Evolutionary conservation across 2,329 filamentous ascomycete genomes (phyloP).

Genomic region (Pseudogymnoascus sp.): DNA sequence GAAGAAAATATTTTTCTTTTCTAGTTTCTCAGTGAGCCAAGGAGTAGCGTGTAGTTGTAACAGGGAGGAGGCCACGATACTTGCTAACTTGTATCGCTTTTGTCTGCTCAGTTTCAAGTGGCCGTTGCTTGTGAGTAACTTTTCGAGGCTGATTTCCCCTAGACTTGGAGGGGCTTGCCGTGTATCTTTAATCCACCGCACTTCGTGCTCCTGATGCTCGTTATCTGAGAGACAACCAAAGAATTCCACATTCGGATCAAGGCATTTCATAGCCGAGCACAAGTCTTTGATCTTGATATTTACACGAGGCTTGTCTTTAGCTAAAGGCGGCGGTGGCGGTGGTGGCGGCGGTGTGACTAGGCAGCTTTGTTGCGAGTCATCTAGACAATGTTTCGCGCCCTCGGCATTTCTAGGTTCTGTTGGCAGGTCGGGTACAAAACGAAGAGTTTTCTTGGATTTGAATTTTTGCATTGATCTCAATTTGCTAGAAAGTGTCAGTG

Average conservation of each 20-base stretch:
- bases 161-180: slow-evolving; percentile 12
- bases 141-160: slow-evolving; percentile 13
- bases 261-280: slow-evolving; percentile 13
- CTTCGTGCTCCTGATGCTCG: slow-evolving; percentile 12
- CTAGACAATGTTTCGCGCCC: neutral
- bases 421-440: neutral
- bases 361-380: neutral
- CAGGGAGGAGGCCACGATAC: slow-evolving; percentile 20
- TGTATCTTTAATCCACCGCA: slow-evolving; percentile 6
- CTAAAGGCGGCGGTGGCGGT: neutral
- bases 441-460: slow-evolving; percentile 12
- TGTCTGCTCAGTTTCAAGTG: slow-evolving; percentile 14
- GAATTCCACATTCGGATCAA: neutral
- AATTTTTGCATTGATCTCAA: slow-evolving; percentile 5
- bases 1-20: slow-evolving; percentile 23
- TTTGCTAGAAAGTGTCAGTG: slow-evolving; percentile 9
- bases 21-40: slow-evolving; percentile 19
- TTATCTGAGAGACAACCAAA: slow-evolving; percentile 19
- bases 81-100: slow-evolving; percentile 20
- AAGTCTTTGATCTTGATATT: slow-evolving; percentile 17
- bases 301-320: neutral
- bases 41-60: slow-evolving; percentile 22
- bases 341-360: no score
- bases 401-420: neutral
- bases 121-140: slow-evolving; percentile 12